Conservation (phyloP, 768 basidiomycete genomes). For the Nevesoporus exiguus region DNA sequence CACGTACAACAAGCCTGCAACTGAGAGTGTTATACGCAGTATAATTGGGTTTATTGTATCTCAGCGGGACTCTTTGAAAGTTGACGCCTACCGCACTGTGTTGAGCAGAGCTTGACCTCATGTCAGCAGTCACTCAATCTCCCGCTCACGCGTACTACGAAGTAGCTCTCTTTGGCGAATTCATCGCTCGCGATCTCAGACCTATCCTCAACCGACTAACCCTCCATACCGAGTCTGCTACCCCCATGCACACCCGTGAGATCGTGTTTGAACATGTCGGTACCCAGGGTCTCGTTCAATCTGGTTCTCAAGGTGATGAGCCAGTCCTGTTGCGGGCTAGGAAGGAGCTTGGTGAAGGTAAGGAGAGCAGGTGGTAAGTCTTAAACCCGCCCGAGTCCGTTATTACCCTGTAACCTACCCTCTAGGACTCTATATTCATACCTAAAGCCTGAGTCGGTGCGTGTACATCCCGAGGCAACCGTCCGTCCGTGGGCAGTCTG, state of each 20-base stretch:
- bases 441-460: conserved; percentile 79
- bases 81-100: too few relatives aligned
- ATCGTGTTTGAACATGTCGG: conserved; percentile 80
- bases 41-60: neutral
- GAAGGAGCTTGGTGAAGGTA: conserved; percentile 64
- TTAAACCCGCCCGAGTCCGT: neutral
- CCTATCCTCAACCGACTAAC: conserved; percentile 79
- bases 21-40: too few relatives aligned
- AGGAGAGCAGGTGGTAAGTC: conserved; percentile 59
- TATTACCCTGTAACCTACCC: neutral
- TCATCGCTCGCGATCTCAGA: conserved; percentile 72
- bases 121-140: conserved; percentile 24
- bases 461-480: conserved; percentile 82
- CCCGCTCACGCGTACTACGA: conserved; percentile 70
- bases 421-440: conserved; percentile 74
- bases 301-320: conserved; percentile 45
- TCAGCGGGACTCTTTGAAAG: too few relatives aligned
- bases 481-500: conserved; percentile 83
- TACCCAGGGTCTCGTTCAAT: conserved; percentile 58
- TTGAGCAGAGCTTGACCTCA: conserved; percentile 1
- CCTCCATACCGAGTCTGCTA: conserved; percentile 74
- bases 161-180: conserved; percentile 80
- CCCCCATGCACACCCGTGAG: conserved; percentile 70
- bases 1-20: neutral
- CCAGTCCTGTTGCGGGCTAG: conserved; percentile 69